Evolutionary conservation across 2,329 filamentous ascomycete species (phyloP), one percentile per base, ranked within the genome.

Genomic region (Phaeoacremonium minimum): DNA sequence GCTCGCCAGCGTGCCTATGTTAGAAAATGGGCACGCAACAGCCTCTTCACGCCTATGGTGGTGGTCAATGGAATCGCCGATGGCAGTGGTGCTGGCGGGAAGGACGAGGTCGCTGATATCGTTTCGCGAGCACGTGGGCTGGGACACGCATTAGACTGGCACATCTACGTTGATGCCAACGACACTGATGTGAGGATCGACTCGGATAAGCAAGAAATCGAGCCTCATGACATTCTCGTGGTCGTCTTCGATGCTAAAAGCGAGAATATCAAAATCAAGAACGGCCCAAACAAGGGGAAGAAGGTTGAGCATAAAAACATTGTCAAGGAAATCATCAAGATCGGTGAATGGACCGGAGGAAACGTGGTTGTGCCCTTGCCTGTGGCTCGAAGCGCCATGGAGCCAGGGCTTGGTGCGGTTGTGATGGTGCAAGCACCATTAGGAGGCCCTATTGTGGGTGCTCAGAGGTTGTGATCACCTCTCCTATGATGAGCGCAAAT

Each of bases 261-360:
- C 12, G 43, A 55, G 26, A 47, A 38, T 7, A 43, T 60, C 22
- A 57, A 60, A 38, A 48, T 60, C 19, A 46, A 49, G 9, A 53
- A 53, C 31, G 57, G 56, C 0, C 49, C 53, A 4, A 60, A 60
- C 43, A 60, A 59, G 47, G 54, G 56, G 17, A 58, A 58, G 45
- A 60, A 59, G 35, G 37, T 63, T 12, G 38, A 46, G 18, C 55
- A 61, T 34, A 48, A 48, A 19, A 58, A 61, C 35, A 39, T 52
- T 2, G 57, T 60, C 2, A 50, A 47, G 19, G 49, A 51, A 16
- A 36, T 60, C 7, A 44, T 44, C 33, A 60, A 58, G 48, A 48
- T 58, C 39, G 59, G 59, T 6, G 53, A 60, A 38, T 62, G 57
- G 57, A 44, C 20, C 14, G 57, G 57, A 2, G 57, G 57, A 3